Evolutionary conservation across 2,329 filamentous ascomycete species (phyloP).

Genomic region (Aspergillus proliferans): DNA sequence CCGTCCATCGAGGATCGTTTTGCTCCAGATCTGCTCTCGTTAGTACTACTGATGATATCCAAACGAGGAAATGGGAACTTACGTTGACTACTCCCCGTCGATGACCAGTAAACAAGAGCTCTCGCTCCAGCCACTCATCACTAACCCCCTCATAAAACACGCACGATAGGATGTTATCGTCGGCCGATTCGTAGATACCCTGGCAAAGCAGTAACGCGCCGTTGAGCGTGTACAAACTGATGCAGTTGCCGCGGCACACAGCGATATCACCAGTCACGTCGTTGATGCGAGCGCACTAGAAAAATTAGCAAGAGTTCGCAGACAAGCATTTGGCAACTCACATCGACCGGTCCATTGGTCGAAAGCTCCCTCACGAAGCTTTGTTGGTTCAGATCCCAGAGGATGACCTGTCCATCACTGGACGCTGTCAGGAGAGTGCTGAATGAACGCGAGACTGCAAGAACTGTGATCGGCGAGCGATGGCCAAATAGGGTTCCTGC

Average conservation of each 20-base stretch:
- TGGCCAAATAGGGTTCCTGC: conserved; percentile 84
- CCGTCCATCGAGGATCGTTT: conserved; percentile 52
- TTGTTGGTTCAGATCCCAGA: conserved; percentile 91
- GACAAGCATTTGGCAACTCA: conserved; percentile 16
- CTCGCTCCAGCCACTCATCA: conserved; percentile 86
- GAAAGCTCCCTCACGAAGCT: conserved; percentile 76
- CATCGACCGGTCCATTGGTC: conserved; percentile 46
- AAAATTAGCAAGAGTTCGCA: conserved; percentile 12
- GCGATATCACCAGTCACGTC: conserved; percentile 87
- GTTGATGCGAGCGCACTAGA: conserved; percentile 77
- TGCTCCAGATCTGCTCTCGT: conserved; percentile 49
- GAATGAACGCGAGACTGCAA: conserved; percentile 82
- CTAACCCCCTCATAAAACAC: conserved; percentile 88
- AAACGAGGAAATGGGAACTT: conserved; percentile 7
- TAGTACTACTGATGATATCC: not conserved
- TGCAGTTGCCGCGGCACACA: conserved; percentile 68
- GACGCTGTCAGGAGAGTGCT: conserved; percentile 81
- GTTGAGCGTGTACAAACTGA: conserved; percentile 81
- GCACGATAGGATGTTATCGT: conserved; percentile 73
- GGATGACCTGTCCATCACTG: conserved; percentile 70
- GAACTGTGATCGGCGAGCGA: conserved; percentile 70
- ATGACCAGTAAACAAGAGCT: conserved; percentile 85
- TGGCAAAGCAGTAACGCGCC: conserved; percentile 77
- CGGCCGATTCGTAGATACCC: conserved; percentile 63
- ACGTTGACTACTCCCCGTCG: conserved; percentile 73